These are phyloP conservation scores for Trichoderma semiorbis DNA, from an alignment of 2,329 filamentous ascomycete genomes.

Conservation along the genomic window DNA sequence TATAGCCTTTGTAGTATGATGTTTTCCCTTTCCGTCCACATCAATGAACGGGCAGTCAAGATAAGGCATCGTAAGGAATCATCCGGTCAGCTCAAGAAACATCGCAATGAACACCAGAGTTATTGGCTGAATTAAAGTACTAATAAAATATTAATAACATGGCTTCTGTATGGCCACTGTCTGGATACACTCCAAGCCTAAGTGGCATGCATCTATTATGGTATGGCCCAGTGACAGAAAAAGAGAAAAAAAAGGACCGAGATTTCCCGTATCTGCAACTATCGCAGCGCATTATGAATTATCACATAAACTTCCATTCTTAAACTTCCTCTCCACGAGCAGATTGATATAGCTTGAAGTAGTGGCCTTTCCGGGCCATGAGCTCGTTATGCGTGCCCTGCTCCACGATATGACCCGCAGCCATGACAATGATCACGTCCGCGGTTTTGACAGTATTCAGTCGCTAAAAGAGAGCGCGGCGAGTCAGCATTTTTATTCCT, in stretches of 20 bases:
- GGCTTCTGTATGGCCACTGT: neutral
- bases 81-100: neutral
- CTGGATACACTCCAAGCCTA: neutral
- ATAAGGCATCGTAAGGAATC: neutral
- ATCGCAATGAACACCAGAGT: neutral
- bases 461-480: neutral
- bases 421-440: conserved; percentile 8
- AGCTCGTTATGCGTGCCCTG: conserved; percentile 9
- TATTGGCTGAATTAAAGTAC: neutral
- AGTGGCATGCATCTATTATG: neutral
- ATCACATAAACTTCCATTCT: neutral
- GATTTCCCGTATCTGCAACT: neutral
- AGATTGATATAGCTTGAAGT: conserved; percentile 14
- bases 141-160: neutral
- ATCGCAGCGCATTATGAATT: neutral
- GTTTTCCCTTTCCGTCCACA: neutral
- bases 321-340: neutral
- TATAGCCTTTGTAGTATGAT: neutral
- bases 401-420: conserved; percentile 10
- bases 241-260: neutral
- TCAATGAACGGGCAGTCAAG: neutral
- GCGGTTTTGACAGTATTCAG: conserved; percentile 13
- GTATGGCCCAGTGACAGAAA: neutral
- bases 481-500: neutral
- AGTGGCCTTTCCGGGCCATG: conserved; percentile 1